Conservation (phyloP, 2,329 filamentous ascomycete genomes). For the Stagonosporopsis chrysanthemi region DNA sequence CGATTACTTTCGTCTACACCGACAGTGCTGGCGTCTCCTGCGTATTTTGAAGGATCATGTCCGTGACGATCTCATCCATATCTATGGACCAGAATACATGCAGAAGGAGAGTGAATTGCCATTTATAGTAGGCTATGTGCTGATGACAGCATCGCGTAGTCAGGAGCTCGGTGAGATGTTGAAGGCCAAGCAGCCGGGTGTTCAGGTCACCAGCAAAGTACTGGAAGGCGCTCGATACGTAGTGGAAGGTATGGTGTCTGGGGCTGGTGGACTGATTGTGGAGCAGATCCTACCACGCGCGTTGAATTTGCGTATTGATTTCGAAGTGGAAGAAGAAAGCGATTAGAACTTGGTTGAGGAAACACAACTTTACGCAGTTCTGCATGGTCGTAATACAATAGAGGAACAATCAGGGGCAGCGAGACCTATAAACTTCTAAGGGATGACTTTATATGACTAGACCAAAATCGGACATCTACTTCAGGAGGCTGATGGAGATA, state of each 20-base stretch:
- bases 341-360: too few species aligned
- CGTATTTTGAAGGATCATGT: constrained; percentile 42
- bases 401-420: too few species aligned
- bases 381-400: too few species aligned
- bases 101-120: constrained; percentile 52
- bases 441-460: too few species aligned
- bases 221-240: background rate
- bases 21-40: constrained; percentile 52
- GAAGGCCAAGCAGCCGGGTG: background rate
- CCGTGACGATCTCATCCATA: constrained; percentile 40
- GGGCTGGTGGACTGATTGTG: constrained; percentile 1
- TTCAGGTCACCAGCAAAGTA: constrained; percentile 8
- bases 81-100: constrained; percentile 49
- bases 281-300: constrained; percentile 2
- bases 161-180: constrained; percentile 2
- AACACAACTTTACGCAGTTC: too few species aligned
- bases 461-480: too few species aligned
- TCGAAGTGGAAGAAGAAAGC: background rate
- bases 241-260: background rate
- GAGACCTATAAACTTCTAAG: too few species aligned
- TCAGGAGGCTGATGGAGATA: too few species aligned
- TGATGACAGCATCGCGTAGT: constrained; percentile 40
- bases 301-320: background rate
- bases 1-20: constrained; percentile 54
- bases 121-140: constrained; percentile 53